These are phyloP conservation scores for Emmonsia crescens DNA, from an alignment of 2,329 filamentous ascomycete genomes.

Conservation along the genomic window DNA sequence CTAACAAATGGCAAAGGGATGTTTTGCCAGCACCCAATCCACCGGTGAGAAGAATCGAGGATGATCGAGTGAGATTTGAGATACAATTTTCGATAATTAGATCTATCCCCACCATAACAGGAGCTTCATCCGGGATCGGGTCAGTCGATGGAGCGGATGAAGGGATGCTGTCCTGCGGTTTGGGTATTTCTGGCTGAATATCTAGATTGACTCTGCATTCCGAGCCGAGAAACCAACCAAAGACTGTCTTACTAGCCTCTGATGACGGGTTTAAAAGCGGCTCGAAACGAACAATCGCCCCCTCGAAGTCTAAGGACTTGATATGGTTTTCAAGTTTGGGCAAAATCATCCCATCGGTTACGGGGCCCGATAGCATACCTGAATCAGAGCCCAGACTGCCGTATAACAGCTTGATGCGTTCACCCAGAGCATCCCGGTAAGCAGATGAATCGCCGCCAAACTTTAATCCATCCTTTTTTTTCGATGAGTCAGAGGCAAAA, in stretches of 20 bases:
- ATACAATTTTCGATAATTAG: conserved; percentile 59
- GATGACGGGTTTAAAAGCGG: conserved; percentile 35
- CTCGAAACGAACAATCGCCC: conserved; percentile 73
- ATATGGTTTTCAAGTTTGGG: conserved; percentile 47
- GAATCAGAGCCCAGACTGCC: conserved; percentile 45
- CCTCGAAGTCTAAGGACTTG: conserved; percentile 58
- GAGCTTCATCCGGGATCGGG: conserved; percentile 42
- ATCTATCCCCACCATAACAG: conserved; percentile 75
- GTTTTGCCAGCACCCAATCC: conserved; percentile 87
- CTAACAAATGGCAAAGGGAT: conserved; percentile 63
- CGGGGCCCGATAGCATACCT: conserved; percentile 65
- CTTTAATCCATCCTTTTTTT: conserved; percentile 56
- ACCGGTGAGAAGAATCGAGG: conserved; percentile 81
- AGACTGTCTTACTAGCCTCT: conserved; percentile 23
- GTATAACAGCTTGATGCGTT: conserved; percentile 62
- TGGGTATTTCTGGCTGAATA: conserved; percentile 61
- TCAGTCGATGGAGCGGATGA: conserved; percentile 41
- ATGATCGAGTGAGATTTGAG: conserved; percentile 69
- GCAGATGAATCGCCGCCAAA: conserved; percentile 82
- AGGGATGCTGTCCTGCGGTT: conserved; percentile 43
- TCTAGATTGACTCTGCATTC: conserved; percentile 65
- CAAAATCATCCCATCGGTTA: conserved; percentile 81
- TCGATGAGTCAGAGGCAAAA: conserved; percentile 51
- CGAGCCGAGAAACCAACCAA: conserved; percentile 63
- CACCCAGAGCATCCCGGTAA: conserved; percentile 63